A percentile compares a stretch with the other conserved stretches of the same genome.
Conservation (phyloP, 225 moss, liverwort and hornwort species). For the Pseudoscleropodium purum region DNA sequence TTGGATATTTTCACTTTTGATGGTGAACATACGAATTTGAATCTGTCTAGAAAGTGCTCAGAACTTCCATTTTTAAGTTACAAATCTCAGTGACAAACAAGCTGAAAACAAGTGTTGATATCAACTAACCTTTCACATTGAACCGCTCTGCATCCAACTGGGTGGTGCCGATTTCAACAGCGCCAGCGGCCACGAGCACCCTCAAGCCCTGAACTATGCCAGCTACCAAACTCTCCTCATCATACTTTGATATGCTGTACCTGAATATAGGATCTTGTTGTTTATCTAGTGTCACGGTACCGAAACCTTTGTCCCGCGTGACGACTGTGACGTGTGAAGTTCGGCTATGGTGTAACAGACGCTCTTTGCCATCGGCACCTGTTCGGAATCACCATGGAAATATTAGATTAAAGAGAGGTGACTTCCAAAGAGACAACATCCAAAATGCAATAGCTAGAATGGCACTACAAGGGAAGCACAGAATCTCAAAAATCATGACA, state of each 20-base stretch:
- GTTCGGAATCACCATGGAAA: not conserved
- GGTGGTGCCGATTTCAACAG: constrained; percentile 61
- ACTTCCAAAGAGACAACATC: not conserved
- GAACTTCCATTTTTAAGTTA: too few relatives aligned
- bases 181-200: constrained; percentile 70
- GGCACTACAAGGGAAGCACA: not conserved
- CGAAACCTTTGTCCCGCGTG: constrained; percentile 51
- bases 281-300: constrained; percentile 28
- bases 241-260: constrained; percentile 31
- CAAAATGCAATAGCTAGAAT: not conserved
- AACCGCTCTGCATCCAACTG: constrained; percentile 60
- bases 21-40: not conserved
- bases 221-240: constrained; percentile 31
- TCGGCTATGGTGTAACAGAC: constrained; percentile 38
- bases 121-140: constrained; percentile 1
- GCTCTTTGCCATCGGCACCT: constrained; percentile 44
- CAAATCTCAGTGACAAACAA: not conserved
- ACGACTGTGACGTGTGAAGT: constrained; percentile 51
- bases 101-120: not conserved
- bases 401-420: not conserved
- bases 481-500: not conserved
- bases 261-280: not conserved
- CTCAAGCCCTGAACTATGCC: constrained; percentile 44
- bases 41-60: not conserved
- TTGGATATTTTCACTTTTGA: not conserved